A percentile compares a stretch with the other conserved stretches of the same genome.
These are phyloP conservation scores for Actinidia arguta DNA, from an alignment of 179 eudicot species.

Conservation along the genomic window DNA sequence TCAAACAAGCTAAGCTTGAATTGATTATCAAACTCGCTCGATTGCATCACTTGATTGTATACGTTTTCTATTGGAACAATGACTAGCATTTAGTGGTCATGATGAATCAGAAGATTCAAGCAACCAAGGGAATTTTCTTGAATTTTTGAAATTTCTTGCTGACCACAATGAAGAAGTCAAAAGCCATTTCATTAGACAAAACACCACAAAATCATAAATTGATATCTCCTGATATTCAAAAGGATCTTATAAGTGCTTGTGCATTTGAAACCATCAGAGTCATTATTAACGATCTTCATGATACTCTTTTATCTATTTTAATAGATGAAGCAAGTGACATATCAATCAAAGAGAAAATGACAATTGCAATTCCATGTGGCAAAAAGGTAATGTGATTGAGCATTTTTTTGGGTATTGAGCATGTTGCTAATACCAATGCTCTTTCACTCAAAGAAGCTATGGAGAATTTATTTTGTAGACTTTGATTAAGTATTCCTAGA, in stretches of 20 bases:
- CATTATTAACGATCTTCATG: neutral
- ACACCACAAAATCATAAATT: neutral
- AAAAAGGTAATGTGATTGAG: neutral
- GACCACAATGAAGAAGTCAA: neutral
- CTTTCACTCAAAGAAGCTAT: neutral
- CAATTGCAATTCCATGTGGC: neutral
- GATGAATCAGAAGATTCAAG: neutral
- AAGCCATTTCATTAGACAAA: neutral
- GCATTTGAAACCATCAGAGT: neutral
- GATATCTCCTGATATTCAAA: neutral
- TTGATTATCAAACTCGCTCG: neutral
- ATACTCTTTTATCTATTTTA: neutral
- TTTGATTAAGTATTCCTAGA: neutral
- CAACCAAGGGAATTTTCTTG: neutral
- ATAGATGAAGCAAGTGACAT: neutral
- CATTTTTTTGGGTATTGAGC: neutral
- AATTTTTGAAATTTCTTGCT: neutral
- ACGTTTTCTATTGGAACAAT: neutral
- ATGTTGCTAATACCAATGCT: neutral
- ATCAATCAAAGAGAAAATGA: neutral
- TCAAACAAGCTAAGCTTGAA: neutral
- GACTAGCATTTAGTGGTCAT: neutral
- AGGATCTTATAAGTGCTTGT: neutral
- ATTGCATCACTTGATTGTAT: neutral
- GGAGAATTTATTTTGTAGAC: neutral